Conservation (phyloP, 2,329 filamentous ascomycete species). For the Calonectria pauciramosa region DNA sequence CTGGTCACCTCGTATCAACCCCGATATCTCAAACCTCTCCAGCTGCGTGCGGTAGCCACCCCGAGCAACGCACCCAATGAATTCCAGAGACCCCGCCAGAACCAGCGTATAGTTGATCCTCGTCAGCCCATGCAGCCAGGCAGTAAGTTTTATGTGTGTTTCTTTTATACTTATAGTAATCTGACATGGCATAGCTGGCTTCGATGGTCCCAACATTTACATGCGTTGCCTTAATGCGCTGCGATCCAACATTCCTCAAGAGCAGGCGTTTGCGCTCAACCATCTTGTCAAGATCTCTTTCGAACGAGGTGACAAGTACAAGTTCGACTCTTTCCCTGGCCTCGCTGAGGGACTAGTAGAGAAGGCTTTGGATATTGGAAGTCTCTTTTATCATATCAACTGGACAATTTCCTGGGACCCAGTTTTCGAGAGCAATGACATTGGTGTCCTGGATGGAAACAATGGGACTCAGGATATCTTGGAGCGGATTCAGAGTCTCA, state of each 20-base stretch:
- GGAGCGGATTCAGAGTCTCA: conserved; percentile 76
- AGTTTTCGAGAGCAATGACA: conserved; percentile 66
- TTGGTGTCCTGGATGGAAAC: conserved; percentile 59
- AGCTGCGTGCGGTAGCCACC: conserved; percentile 80
- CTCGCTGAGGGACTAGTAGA: conserved; percentile 90
- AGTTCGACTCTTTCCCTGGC: conserved; percentile 91
- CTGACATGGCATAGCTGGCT: conserved; percentile 60
- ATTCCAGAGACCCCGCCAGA: conserved; percentile 65
- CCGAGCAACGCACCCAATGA: conserved; percentile 80
- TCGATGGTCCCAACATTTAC: conserved; percentile 90
- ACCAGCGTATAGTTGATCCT: conserved; percentile 52
- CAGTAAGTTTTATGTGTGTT: conserved; percentile 61
- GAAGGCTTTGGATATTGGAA: conserved; percentile 83
- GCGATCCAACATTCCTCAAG: conserved; percentile 81
- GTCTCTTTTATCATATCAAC: conserved; percentile 83
- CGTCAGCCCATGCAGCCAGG: conserved; percentile 70
- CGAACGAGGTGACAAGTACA: conserved; percentile 95
- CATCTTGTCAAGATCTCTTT: conserved; percentile 96
- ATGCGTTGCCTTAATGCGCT: conserved; percentile 88
- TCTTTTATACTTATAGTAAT: neutral
- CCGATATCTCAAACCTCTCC: conserved; percentile 71
- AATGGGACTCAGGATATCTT: conserved; percentile 69
- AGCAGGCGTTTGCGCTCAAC: conserved; percentile 93
- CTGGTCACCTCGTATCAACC: conserved; percentile 80
- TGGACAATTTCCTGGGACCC: conserved; percentile 82